Conservation (phyloP, 2,329 filamentous ascomycete genomes). For the Emmonsia crescens region DNA sequence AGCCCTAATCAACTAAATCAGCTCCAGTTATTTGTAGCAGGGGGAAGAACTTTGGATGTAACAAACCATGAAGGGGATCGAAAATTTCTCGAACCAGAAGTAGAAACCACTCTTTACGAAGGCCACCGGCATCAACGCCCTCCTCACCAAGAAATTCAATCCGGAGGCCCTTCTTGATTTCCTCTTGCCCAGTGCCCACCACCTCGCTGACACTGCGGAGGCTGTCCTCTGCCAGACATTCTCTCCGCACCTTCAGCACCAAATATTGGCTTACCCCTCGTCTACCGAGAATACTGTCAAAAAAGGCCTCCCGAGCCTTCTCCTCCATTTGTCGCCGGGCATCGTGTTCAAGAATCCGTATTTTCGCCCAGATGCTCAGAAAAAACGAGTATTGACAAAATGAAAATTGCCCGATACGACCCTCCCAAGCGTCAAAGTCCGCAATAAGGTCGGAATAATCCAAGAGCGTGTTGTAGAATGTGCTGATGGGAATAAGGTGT, state of each 20-base stretch:
- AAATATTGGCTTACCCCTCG: slow-evolving; percentile 67
- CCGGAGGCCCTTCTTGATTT: slow-evolving; percentile 79
- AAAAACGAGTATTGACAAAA: slow-evolving; percentile 93
- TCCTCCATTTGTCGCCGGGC: slow-evolving; percentile 79
- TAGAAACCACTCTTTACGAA: slow-evolving; percentile 91
- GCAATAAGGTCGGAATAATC: slow-evolving; percentile 76
- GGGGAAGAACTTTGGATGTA: neutral
- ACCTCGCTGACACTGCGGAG: slow-evolving; percentile 75
- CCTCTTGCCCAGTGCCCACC: slow-evolving; percentile 66
- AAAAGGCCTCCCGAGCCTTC: slow-evolving; percentile 81
- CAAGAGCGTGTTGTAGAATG: slow-evolving; percentile 79
- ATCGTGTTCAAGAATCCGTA: slow-evolving; percentile 79
- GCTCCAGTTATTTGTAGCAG: neutral
- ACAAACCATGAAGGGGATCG: slow-evolving; percentile 74
- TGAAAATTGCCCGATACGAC: slow-evolving; percentile 60
- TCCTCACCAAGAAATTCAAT: slow-evolving; percentile 84
- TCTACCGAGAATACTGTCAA: slow-evolving; percentile 71
- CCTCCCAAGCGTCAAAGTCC: slow-evolving; percentile 84
- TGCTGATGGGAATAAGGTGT: slow-evolving; percentile 64
- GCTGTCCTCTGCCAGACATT: slow-evolving; percentile 83
- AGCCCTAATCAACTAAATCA: slow-evolving; percentile 47
- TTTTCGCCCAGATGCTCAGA: slow-evolving; percentile 85
- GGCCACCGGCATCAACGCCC: slow-evolving; percentile 77
- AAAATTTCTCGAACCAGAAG: slow-evolving; percentile 82
- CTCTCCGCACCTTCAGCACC: slow-evolving; percentile 63